Percentiles rank a stretch among this genome's conserved stretches.
Conservation (phyloP, 805 yeast species). For the Lipomyces spencermartinsiae region DNA sequence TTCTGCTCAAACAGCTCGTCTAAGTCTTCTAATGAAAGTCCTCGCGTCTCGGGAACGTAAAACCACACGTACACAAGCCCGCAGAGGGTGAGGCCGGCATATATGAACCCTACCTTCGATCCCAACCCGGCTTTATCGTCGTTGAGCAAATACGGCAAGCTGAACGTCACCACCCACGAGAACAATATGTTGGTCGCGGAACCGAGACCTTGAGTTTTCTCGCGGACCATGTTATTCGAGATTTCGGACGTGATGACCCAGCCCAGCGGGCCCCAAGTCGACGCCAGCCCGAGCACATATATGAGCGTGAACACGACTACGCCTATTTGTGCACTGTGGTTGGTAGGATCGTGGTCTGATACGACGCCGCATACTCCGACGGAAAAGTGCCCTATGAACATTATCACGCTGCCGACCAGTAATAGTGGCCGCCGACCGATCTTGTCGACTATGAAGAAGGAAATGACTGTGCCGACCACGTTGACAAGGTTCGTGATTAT, state of each 20-base stretch:
- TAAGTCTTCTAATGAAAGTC: slow-evolving; percentile 78
- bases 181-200: neutral
- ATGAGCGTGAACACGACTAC: slow-evolving; percentile 1
- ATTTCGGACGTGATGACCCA: slow-evolving; percentile 6
- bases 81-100: slow-evolving; percentile 3
- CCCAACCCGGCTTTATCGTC: slow-evolving; percentile 1
- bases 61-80: slow-evolving; percentile 57
- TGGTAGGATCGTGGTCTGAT: neutral
- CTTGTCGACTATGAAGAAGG: slow-evolving; percentile 62
- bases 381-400: slow-evolving; percentile 17
- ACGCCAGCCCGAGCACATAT: slow-evolving; percentile 1
- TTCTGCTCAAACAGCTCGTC: slow-evolving; percentile 62
- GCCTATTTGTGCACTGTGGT: neutral
- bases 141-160: slow-evolving; percentile 5
- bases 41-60: slow-evolving; percentile 58
- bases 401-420: slow-evolving; percentile 29
- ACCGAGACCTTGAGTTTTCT: neutral
- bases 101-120: slow-evolving; percentile 4
- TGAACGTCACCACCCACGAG: slow-evolving; percentile 10
- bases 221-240: neutral
- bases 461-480: slow-evolving; percentile 64
- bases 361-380: slow-evolving; percentile 9
- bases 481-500: slow-evolving; percentile 47
- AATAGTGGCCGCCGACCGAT: slow-evolving; percentile 65
- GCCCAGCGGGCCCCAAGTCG: slow-evolving; percentile 2